These are phyloP conservation scores for Sporothrix pallida DNA, from an alignment of 2,329 filamentous ascomycete species.

Conservation along the genomic window DNA sequence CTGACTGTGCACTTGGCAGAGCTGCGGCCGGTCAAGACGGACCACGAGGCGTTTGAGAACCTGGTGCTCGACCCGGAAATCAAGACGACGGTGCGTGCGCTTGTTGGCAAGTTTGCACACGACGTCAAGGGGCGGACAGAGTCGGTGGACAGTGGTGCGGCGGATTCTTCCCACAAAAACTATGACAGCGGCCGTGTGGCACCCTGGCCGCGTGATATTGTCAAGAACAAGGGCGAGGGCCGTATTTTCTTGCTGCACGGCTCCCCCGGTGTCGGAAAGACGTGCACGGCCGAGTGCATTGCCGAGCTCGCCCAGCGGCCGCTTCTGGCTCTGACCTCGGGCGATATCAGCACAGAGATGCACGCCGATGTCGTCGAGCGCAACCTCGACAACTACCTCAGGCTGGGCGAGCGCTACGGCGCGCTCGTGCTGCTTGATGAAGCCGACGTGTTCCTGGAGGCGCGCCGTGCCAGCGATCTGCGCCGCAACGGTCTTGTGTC, in stretches of 20 bases:
- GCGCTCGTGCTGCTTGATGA: slow-evolving; percentile 64
- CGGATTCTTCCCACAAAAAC: neutral
- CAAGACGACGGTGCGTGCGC: slow-evolving; percentile 54
- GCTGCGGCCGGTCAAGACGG: slow-evolving; percentile 50
- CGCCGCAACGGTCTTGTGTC: slow-evolving; percentile 56
- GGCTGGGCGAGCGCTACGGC: slow-evolving; percentile 56
- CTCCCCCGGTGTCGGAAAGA: slow-evolving; percentile 55
- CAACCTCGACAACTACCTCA: slow-evolving; percentile 54
- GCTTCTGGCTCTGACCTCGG: slow-evolving; percentile 57
- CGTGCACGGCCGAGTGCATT: slow-evolving; percentile 60
- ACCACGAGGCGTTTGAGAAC: slow-evolving; percentile 57
- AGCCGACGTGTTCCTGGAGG: slow-evolving; percentile 65
- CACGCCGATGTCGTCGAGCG: slow-evolving; percentile 48
- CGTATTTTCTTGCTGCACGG: slow-evolving; percentile 31
- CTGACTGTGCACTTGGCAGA: slow-evolving; percentile 50
- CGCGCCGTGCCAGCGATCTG: slow-evolving; percentile 53
- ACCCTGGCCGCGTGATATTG: slow-evolving; percentile 52
- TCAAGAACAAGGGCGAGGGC: slow-evolving; percentile 56
- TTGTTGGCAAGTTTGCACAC: slow-evolving; percentile 55
- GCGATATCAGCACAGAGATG: slow-evolving; percentile 52
- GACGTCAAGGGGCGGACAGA: slow-evolving; percentile 46
- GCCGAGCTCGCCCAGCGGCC: slow-evolving; percentile 58
- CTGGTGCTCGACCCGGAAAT: slow-evolving; percentile 56
- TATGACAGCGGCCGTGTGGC: slow-evolving; percentile 42
- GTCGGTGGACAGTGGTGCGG: neutral